Percentiles rank a stretch among this genome's conserved stretches.
These are phyloP conservation scores for Paramecium tetraurelia DNA, from an alignment of 73 alveolate genomes.

Conservation along the genomic window DNA sequence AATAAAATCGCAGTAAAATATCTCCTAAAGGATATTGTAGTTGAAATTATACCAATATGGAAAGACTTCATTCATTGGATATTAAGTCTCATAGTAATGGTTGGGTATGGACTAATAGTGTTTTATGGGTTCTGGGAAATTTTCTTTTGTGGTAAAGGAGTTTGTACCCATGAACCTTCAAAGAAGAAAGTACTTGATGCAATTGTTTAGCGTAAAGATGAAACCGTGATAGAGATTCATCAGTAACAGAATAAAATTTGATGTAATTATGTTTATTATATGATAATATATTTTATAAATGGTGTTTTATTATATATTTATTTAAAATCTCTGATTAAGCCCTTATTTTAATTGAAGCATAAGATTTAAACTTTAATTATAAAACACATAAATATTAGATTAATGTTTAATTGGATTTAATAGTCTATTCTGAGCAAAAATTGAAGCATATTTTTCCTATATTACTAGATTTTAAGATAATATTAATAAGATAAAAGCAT, in stretches of 20 bases:
- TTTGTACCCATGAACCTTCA: constrained; percentile 65
- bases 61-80: constrained; percentile 50
- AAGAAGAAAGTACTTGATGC: constrained; percentile 30
- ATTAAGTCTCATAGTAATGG: constrained; percentile 46
- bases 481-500: too few relatives aligned
- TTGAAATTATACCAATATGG: constrained; percentile 26
- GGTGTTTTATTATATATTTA: too few relatives aligned
- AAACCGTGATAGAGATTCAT: background rate
- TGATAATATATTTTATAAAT: background rate
- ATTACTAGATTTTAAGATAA: too few relatives aligned
- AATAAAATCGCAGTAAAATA: background rate
- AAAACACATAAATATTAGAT: too few relatives aligned
- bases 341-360: too few relatives aligned
- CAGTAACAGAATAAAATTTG: background rate
- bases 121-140: constrained; percentile 65
- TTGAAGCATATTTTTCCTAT: too few relatives aligned
- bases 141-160: constrained; percentile 60
- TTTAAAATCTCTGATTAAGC: too few relatives aligned
- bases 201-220: background rate
- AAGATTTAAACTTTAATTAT: too few relatives aligned
- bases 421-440: too few relatives aligned
- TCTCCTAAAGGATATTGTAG: background rate
- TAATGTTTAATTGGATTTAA: too few relatives aligned
- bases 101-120: constrained; percentile 53
- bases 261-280: background rate